These are phyloP conservation scores for Alnus glutinosa DNA, from an alignment of 306 rosid species.

Conservation along the genomic window DNA sequence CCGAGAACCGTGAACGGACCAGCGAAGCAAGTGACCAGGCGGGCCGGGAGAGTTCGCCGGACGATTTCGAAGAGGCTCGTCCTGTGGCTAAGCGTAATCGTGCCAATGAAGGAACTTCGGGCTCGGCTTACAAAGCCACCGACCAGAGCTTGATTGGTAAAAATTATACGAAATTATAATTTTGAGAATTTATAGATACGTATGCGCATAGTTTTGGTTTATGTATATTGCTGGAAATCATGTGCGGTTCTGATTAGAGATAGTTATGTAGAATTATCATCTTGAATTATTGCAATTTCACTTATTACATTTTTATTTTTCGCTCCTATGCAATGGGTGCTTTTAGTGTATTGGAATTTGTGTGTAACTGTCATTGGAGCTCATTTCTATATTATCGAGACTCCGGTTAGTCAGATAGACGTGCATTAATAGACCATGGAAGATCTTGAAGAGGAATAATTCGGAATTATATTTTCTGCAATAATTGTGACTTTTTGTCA, in stretches of 20 bases:
- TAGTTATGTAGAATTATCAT: neutral
- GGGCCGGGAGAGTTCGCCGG: slow-evolving; percentile 78
- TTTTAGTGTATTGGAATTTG: neutral
- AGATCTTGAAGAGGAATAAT: neutral
- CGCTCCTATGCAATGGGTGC: neutral
- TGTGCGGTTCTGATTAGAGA: neutral
- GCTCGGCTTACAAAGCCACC: slow-evolving; percentile 29
- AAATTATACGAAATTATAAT: neutral
- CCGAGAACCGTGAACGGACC: slow-evolving; percentile 33
- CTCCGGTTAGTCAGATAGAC: neutral
- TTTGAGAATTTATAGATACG: neutral
- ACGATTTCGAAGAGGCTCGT: slow-evolving; percentile 58
- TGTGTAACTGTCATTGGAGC: neutral
- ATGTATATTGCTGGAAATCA: slow-evolving; percentile 25
- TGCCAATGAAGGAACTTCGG: slow-evolving; percentile 49
- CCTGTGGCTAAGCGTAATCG: slow-evolving; percentile 65
- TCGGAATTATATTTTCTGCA: neutral
- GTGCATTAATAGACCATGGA: neutral
- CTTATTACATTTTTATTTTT: neutral
- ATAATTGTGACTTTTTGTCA: neutral
- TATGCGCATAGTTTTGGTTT: neutral
- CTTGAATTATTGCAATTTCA: neutral
- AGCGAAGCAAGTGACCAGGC: slow-evolving; percentile 51
- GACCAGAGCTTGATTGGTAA: slow-evolving; percentile 66
- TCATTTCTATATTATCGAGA: neutral